Conservation (phyloP, 2,329 filamentous ascomycete species). For the Emergomyces pasteurianus region DNA sequence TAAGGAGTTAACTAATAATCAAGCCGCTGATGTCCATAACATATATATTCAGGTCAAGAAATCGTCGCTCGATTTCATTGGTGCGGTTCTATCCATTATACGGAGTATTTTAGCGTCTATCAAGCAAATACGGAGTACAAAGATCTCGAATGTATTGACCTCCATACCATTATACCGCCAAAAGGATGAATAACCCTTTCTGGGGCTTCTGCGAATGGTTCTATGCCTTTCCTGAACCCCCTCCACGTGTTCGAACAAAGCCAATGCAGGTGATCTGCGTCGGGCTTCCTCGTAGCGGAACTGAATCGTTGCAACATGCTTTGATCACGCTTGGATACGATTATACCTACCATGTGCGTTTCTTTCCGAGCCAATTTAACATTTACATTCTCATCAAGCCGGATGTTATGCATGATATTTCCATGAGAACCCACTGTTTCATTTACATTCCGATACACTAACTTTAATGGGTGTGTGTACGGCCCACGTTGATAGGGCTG, state of each 20-base stretch:
- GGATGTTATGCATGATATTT: background rate
- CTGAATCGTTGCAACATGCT: conserved; percentile 12
- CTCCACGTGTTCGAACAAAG: conserved; percentile 7
- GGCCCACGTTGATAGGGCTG: background rate
- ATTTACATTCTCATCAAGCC: background rate
- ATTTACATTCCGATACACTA: background rate
- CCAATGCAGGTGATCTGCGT: conserved; percentile 15
- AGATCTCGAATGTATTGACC: too few species aligned
- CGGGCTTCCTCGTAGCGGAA: conserved; percentile 14
- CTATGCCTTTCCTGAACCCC: conserved; percentile 5
- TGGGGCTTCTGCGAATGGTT: conserved; percentile 2
- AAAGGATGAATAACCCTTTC: background rate
- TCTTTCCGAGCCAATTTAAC: background rate
- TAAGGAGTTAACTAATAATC: too few species aligned
- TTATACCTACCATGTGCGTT: conserved; percentile 14
- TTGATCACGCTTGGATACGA: conserved; percentile 15
- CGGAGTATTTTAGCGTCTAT: too few species aligned
- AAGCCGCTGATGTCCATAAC: too few species aligned
- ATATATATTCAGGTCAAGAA: too few species aligned
- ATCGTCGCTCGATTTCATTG: too few species aligned
- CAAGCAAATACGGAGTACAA: too few species aligned
- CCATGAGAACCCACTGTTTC: background rate
- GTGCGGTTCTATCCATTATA: too few species aligned
- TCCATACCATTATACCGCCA: too few species aligned
- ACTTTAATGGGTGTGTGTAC: background rate